Percentiles rank a stretch among this genome's conserved stretches.
Evolutionary conservation across 176 grass and related monocot genomes (phyloP).

Genomic region (Avena eriantha): DNA sequence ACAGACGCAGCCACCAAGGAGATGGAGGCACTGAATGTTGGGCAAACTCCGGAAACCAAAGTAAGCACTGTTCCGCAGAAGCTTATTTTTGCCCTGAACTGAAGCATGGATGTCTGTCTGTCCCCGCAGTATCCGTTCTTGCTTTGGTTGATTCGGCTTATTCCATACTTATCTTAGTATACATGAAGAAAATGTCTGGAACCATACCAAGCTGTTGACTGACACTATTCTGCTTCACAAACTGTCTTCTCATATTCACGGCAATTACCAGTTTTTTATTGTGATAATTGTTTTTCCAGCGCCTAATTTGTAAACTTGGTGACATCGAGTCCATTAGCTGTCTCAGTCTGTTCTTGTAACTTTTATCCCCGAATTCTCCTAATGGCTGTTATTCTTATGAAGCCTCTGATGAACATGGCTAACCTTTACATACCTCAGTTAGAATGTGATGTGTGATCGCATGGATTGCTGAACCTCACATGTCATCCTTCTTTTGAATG

Average conservation of each 20-base stretch:
- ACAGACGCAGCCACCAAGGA: constrained; percentile 38
- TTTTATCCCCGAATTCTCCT: neutral
- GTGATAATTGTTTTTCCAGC: neutral
- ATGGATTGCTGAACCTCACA: neutral
- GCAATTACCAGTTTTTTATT: neutral
- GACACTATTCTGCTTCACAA: neutral
- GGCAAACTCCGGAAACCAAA: constrained; percentile 29
- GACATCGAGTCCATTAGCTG: neutral
- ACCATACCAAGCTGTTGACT: neutral
- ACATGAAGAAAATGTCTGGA: neutral
- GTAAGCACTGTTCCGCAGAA: constrained; percentile 9
- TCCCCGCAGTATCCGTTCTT: neutral
- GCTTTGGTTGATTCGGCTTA: neutral
- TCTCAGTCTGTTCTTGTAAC: neutral
- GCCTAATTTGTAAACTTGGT: neutral
- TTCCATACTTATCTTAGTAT: neutral
- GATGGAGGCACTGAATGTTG: constrained; percentile 47
- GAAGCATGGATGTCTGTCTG: neutral
- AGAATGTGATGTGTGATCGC: neutral
- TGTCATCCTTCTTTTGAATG: neutral
- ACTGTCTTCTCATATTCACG: neutral
- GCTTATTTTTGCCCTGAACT: neutral
- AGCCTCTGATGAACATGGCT: neutral
- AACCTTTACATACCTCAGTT: neutral
- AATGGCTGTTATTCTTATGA: neutral